Evolutionary conservation across 805 yeast species (phyloP).

Genomic region (Tetrapisispora fleetii): DNA sequence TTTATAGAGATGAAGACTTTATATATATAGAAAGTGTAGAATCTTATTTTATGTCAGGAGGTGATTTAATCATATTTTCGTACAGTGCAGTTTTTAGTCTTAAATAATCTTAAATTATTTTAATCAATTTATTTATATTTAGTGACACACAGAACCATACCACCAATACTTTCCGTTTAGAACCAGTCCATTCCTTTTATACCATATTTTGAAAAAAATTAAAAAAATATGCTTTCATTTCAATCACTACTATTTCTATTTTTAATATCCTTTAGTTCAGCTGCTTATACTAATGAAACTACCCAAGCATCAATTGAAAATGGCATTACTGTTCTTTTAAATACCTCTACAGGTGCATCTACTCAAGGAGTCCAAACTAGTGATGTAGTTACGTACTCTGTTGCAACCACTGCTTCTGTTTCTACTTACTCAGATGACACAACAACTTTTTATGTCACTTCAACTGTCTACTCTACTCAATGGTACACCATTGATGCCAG

Average conservation of each 20-base stretch:
- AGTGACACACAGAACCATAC: not conserved
- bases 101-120: too few species aligned
- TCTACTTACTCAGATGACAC: constrained; percentile 17
- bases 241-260: not conserved
- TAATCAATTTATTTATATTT: not conserved
- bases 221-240: not conserved
- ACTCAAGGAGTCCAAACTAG: constrained; percentile 7
- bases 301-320: not conserved
- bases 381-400: constrained; percentile 13
- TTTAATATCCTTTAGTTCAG: constrained; percentile 9
- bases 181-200: constrained; percentile 1
- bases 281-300: constrained; percentile 14
- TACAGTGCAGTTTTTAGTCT: too few species aligned
- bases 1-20: too few species aligned
- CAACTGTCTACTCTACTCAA: constrained; percentile 14
- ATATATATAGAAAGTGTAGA: too few species aligned
- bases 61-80: too few species aligned
- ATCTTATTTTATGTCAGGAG: too few species aligned
- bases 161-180: not conserved
- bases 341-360: not conserved
- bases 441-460: constrained; percentile 20
- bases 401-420: constrained; percentile 10
- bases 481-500: constrained; percentile 9
- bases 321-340: not conserved
- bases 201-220: not conserved